A percentile compares a stretch with the other conserved stretches of the same genome.
These are phyloP conservation scores for Gigaspora rosea DNA, from an alignment of 192 early-diverging fungal genomes.

Conservation along the genomic window DNA sequence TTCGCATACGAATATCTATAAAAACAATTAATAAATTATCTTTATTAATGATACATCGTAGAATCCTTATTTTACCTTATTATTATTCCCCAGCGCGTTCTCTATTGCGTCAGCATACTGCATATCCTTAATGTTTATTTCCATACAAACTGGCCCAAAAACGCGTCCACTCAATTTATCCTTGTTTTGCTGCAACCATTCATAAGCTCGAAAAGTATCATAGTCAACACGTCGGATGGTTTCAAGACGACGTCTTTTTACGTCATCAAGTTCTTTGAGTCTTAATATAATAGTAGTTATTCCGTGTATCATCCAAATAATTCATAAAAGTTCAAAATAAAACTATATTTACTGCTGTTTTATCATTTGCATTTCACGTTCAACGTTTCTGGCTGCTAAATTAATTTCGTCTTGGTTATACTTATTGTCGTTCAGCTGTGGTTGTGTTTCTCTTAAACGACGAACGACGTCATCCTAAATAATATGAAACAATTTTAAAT, in stretches of 20 bases:
- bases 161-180: constrained; percentile 66
- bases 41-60: too few relatives aligned
- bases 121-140: constrained; percentile 68
- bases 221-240: constrained; percentile 46
- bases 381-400: neutral
- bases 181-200: constrained; percentile 72
- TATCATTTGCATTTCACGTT: neutral
- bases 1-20: constrained; percentile 79
- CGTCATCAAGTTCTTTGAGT: constrained; percentile 62
- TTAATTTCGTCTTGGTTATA: neutral
- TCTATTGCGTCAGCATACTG: constrained; percentile 72
- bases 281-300: constrained; percentile 36
- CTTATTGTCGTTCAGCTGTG: neutral
- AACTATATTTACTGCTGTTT: neutral
- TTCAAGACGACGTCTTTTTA: constrained; percentile 54
- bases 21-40: too few relatives aligned
- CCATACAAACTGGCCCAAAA: constrained; percentile 71
- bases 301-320: neutral
- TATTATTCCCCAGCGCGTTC: constrained; percentile 16
- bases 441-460: neutral
- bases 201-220: constrained; percentile 61
- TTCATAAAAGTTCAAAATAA: neutral
- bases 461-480: neutral
- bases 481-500: constrained; percentile 13
- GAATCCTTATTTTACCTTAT: neutral